Evolutionary conservation across 2,329 filamentous ascomycete genomes (phyloP), one percentile per base, ranked within the genome.

Genomic region (Sporothrix curviconia): DNA sequence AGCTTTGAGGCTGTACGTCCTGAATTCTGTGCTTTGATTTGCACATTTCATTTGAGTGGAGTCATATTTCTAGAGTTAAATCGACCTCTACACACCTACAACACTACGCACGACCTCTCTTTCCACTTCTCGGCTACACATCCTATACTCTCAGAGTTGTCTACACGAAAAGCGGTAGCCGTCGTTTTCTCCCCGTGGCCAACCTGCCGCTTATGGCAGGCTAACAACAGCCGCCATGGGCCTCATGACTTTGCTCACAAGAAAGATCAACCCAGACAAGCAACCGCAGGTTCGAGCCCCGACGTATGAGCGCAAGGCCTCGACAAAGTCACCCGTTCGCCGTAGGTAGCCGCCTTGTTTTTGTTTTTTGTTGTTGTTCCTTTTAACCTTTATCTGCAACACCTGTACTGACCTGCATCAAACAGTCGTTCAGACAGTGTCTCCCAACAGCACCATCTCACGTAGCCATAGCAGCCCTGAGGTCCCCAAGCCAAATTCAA

Each of bases 201-300:
- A 54, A 24, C 30, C 58, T 50, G 44, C 59, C 37, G 49, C 56
- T 22, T 60, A 64, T 63, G 62, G 62, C 61, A 64, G 59, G 40
- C 44, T 34, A 24, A n/a, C 37, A 44, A 39, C 40, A 11, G 47
- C 43, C 50, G 63, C 49, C 50, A 71, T 71, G 69, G 69, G 69
- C 55, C 61, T 71, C 55, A 59, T 71, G 46, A 67, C 65, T 61
- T 66, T 71, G 34, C 50, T 71, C 36, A 61, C 64, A 5, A 64
- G 60, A 43, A 68, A 64, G 51, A 36, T 62, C 12, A 44, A 60
- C 22, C 43, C 59, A 15, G 61, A 65, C 22, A 67, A 64, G 55
- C 53, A 60, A 12, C 25, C 47, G 14, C 49, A 57, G 4, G 8
- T 62, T 7, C 66, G 62, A 55, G 57, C 64, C 4, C 63, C 62